phyloP scores from a whole-genome alignment of 1,139 yeast genomes.

The Hyphopichia burtonii region DNA sequence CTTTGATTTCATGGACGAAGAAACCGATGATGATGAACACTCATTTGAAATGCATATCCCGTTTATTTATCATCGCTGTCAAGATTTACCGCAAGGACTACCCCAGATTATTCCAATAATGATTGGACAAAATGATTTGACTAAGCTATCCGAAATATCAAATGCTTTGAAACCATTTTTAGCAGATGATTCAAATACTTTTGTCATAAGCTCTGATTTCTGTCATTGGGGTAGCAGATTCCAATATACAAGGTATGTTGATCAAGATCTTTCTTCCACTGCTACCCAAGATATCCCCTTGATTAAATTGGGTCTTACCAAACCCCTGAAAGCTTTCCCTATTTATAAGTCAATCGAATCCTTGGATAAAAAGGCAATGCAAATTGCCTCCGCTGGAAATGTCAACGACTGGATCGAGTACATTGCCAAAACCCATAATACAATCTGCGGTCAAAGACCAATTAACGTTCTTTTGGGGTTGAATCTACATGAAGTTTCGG shows the following conservation, averaged over 20 bases:
- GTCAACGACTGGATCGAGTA: slow-evolving; percentile 65
- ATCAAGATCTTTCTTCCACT: slow-evolving; percentile 8
- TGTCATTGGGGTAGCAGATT: slow-evolving; percentile 95
- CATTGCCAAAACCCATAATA: slow-evolving; percentile 70
- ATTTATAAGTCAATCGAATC: slow-evolving; percentile 71
- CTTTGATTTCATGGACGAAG: slow-evolving; percentile 57
- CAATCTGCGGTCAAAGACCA: slow-evolving; percentile 93
- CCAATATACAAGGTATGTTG: slow-evolving; percentile 64
- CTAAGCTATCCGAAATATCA: slow-evolving; percentile 47
- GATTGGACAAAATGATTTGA: slow-evolving; percentile 29
- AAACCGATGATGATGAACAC: slow-evolving; percentile 82
- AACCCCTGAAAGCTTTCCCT: slow-evolving; percentile 19
- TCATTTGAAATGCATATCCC: slow-evolving; percentile 96
- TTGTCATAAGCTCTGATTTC: slow-evolving; percentile 85
- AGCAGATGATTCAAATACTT: slow-evolving; percentile 56
- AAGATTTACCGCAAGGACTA: slow-evolving; percentile 31
- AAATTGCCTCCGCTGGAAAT: slow-evolving; percentile 53
- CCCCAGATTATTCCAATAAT: slow-evolving; percentile 76
- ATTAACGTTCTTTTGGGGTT: slow-evolving; percentile 53
- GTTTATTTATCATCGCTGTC: slow-evolving; percentile 48
- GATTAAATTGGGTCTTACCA: slow-evolving; percentile 13
- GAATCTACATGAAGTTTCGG: slow-evolving; percentile 6
- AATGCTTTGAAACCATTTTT: slow-evolving; percentile 53
- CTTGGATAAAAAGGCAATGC: slow-evolving; percentile 71
- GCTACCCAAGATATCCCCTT: slow-evolving; percentile 14